These are phyloP conservation scores for Sporobolomyces phaffii DNA, from an alignment of 768 basidiomycete species.

Conservation along the genomic window DNA sequence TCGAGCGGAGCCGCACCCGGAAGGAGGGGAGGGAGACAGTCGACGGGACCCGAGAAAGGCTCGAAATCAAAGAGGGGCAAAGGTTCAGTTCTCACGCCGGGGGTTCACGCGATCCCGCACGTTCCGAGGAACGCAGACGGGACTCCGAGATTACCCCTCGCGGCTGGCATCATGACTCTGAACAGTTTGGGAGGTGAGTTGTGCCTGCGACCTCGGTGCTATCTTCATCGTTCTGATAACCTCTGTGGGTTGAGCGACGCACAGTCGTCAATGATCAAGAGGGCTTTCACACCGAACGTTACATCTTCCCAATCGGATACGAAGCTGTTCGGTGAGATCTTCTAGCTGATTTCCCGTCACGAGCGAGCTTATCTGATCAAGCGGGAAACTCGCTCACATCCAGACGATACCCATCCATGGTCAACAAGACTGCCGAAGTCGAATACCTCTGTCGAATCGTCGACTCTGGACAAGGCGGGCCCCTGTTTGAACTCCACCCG, in stretches of 20 bases:
- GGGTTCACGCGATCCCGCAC: constrained; percentile 61
- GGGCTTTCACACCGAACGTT: constrained; percentile 79
- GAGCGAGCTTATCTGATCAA: no score
- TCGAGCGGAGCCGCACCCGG: constrained; percentile 34
- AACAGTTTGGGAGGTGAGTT: constrained; percentile 59
- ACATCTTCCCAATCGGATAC: constrained; percentile 82
- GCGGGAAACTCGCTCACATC: neutral
- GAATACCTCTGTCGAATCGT: constrained; percentile 77
- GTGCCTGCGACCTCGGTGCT: neutral
- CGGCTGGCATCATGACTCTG: constrained; percentile 82
- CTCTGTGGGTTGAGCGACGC: neutral
- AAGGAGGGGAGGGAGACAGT: constrained; percentile 42
- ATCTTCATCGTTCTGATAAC: no score
- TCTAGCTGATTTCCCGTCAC: neutral
- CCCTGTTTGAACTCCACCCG: constrained; percentile 76
- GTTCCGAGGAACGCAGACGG: constrained; percentile 63
- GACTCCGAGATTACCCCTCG: constrained; percentile 67
- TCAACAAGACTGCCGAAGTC: constrained; percentile 61
- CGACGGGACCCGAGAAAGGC: constrained; percentile 49
- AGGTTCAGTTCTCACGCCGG: constrained; percentile 60
- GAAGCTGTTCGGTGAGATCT: constrained; percentile 66
- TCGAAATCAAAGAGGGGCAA: constrained; percentile 72
- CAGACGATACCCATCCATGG: constrained; percentile 72
- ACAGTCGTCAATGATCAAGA: constrained; percentile 50
- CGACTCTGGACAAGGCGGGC: constrained; percentile 71